A percentile compares a stretch with the other conserved stretches of the same genome.
These are phyloP conservation scores for Kwoniella sp. DNA, from an alignment of 768 basidiomycete genomes.

Conservation along the genomic window DNA sequence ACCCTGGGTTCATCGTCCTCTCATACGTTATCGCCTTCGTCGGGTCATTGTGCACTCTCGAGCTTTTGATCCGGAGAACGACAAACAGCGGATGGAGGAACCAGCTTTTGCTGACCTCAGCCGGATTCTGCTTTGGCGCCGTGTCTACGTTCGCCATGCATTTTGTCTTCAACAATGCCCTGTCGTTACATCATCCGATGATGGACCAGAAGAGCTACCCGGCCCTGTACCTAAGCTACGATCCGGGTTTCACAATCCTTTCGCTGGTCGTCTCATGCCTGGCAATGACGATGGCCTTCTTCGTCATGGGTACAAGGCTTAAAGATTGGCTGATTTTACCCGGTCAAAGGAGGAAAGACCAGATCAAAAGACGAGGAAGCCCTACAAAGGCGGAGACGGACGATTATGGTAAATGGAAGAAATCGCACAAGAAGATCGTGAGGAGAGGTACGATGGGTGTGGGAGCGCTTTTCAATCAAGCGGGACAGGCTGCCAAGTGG, in stretches of 20 bases:
- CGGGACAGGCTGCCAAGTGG: conserved; percentile 41
- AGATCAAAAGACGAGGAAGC: conserved; percentile 14
- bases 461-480: conserved; percentile 33
- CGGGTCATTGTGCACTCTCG: conserved; percentile 55
- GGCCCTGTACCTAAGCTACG: conserved; percentile 49
- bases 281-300: conserved; percentile 55
- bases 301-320: conserved; percentile 54
- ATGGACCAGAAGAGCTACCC: conserved; percentile 21
- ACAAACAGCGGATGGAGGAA: conserved; percentile 54
- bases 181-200: conserved; percentile 49
- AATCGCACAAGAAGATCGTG: conserved; percentile 27
- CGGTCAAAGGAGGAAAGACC: conserved; percentile 11
- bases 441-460: conserved; percentile 26
- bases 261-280: conserved; percentile 49
- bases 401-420: conserved; percentile 48
- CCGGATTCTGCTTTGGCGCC: conserved; percentile 54
- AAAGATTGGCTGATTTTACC: conserved; percentile 38
- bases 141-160: conserved; percentile 57
- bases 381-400: conserved; percentile 23
- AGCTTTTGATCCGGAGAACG: conserved; percentile 55
- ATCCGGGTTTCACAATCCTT: conserved; percentile 53
- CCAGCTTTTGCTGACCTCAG: conserved; percentile 46
- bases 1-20: conserved; percentile 53
- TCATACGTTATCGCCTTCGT: conserved; percentile 52
- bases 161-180: conserved; percentile 56